These are phyloP conservation scores for Colletotrichum siamense DNA, from an alignment of 2,329 filamentous ascomycete genomes.

Conservation along the genomic window DNA sequence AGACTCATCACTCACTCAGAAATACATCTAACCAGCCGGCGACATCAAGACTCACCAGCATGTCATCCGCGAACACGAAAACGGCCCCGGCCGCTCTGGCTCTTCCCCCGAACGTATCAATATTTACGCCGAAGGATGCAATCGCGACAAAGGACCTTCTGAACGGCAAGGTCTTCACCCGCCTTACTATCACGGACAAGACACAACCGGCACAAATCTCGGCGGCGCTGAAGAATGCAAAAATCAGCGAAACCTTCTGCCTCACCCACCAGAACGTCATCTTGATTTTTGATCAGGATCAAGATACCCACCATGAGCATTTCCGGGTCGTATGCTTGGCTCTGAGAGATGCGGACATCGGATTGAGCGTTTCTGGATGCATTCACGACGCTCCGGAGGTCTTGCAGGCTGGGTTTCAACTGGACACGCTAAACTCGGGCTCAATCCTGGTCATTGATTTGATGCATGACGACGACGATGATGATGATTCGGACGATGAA, in stretches of 20 bases:
- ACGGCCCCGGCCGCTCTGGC: background rate
- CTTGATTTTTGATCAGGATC: conserved; percentile 21
- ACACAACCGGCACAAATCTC: conserved; percentile 19
- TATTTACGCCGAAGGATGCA: conserved; percentile 22
- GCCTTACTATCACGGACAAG: conserved; percentile 22
- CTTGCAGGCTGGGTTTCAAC: conserved; percentile 26
- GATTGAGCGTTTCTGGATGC: conserved; percentile 26
- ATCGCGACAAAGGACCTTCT: conserved; percentile 18
- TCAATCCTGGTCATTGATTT: conserved; percentile 26
- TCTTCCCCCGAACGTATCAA: conserved; percentile 26
- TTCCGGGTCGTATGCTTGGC: conserved; percentile 27
- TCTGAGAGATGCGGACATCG: conserved; percentile 25
- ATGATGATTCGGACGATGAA: conserved; percentile 22
- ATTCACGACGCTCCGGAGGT: conserved; percentile 22
- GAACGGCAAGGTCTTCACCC: conserved; percentile 22
- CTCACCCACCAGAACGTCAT: conserved; percentile 21
- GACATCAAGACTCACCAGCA: background rate
- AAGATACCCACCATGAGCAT: conserved; percentile 26
- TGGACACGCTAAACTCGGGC: conserved; percentile 25
- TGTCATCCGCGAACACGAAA: background rate
- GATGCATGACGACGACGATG: conserved; percentile 22
- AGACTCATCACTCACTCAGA: background rate
- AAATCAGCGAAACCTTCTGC: conserved; percentile 20
- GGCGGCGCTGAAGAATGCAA: background rate
- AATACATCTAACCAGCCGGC: background rate